Percentiles rank a stretch among this genome's conserved stretches.
These are phyloP conservation scores for Stephanodiscus minutulus DNA, from an alignment of 108 stramenopile species.

Conservation along the genomic window DNA sequence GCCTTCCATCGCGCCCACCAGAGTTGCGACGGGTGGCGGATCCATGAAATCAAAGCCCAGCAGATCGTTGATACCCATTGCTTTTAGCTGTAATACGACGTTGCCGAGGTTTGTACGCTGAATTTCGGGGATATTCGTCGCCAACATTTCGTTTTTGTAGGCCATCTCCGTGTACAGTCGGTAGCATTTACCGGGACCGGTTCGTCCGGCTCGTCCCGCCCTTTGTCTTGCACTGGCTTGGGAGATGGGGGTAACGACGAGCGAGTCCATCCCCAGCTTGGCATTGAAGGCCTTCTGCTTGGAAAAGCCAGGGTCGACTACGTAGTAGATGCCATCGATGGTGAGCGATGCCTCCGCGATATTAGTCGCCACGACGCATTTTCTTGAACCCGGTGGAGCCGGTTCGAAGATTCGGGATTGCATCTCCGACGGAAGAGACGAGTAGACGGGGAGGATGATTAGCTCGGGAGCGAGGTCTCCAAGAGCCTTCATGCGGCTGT, in stretches of 20 bases:
- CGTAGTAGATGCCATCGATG: constrained; percentile 99
- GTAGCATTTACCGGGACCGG: constrained; percentile 98
- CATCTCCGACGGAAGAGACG: constrained; percentile 97
- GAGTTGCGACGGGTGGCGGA: constrained; percentile 95
- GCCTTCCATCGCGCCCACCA: constrained; percentile 95
- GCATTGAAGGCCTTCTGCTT: constrained; percentile 98
- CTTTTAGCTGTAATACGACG: constrained; percentile 95
- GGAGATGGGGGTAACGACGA: constrained; percentile 97
- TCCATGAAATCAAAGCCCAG: constrained; percentile 99
- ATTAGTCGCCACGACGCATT: constrained; percentile 97
- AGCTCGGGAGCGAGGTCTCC: constrained; percentile 96
- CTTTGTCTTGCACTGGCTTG: constrained; percentile 94
- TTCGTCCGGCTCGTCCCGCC: constrained; percentile 96
- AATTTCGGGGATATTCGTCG: constrained; percentile 94
- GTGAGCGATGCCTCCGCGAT: constrained; percentile 99
- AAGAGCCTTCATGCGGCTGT: constrained; percentile 95
- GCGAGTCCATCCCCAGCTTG: constrained; percentile 97
- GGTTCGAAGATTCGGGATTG: constrained; percentile 99
- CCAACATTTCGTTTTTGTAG: constrained; percentile 92
- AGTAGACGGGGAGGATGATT: constrained; percentile 97
- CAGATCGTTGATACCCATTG: constrained; percentile 97
- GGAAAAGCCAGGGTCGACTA: constrained; percentile 98
- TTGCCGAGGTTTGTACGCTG: constrained; percentile 96
- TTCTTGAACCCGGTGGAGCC: constrained; percentile 92
- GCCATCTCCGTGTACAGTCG: constrained; percentile 97